phyloP scores from a whole-genome alignment of 192 early-diverging fungal genomes.

The Funneliformis mosseae region DNA sequence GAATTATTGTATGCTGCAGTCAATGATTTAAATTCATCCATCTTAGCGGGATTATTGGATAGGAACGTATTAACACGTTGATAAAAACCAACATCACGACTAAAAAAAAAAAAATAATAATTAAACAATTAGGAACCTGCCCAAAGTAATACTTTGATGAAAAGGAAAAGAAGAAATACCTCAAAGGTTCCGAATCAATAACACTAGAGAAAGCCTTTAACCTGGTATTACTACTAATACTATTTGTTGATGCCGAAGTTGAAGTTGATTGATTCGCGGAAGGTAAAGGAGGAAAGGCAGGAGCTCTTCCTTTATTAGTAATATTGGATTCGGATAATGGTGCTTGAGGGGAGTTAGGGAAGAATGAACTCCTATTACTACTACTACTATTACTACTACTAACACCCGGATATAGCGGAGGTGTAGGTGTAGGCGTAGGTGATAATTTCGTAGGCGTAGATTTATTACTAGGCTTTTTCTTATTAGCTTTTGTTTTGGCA shows the following conservation, averaged over 20 bases:
- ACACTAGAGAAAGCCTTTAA: too few species aligned
- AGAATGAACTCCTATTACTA: neutral
- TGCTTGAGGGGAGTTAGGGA: neutral
- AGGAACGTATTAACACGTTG: conserved; percentile 44
- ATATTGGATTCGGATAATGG: neutral
- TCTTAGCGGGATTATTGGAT: conserved; percentile 38
- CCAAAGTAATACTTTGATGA: neutral
- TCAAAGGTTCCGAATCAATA: too few species aligned
- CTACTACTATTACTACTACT: neutral
- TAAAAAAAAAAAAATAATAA: neutral
- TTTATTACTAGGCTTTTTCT: neutral
- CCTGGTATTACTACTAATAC: neutral
- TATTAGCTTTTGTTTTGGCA: neutral
- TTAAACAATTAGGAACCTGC: neutral
- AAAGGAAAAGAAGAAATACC: neutral
- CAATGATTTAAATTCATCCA: conserved; percentile 52
- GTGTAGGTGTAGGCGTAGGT: neutral
- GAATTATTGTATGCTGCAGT: conserved; percentile 52
- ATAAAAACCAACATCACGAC: conserved; percentile 46
- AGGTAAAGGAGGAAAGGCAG: neutral
- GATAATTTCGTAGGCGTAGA: neutral
- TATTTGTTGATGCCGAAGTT: neutral
- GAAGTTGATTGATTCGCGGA: neutral
- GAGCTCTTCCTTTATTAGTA: neutral
- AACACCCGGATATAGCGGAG: neutral